Evolutionary conservation across 1,284 basidiomycete genomes (phyloP).

Genomic region (Cryptococcus sp.): DNA sequence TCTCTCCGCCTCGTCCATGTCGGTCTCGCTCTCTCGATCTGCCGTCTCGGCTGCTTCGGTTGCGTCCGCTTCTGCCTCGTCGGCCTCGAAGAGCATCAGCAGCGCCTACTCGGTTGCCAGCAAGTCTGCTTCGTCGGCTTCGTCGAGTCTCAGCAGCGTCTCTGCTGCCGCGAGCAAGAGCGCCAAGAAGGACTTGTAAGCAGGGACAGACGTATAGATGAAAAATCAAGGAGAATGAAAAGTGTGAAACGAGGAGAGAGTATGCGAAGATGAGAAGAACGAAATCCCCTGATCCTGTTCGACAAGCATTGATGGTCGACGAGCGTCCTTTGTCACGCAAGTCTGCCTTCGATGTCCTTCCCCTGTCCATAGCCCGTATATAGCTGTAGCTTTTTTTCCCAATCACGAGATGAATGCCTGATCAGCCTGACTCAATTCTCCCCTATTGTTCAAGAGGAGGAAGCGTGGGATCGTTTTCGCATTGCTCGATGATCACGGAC

Average conservation of each 20-base stretch:
- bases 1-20: slow-evolving; percentile 27
- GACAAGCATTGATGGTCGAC: too few relatives aligned
- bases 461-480: too few relatives aligned
- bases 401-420: neutral
- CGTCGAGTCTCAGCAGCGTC: slow-evolving; percentile 25
- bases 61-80: slow-evolving; percentile 30
- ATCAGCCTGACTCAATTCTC: too few relatives aligned
- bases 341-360: too few relatives aligned
- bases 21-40: slow-evolving; percentile 22
- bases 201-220: neutral
- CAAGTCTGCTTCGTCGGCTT: slow-evolving; percentile 31
- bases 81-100: slow-evolving; percentile 19
- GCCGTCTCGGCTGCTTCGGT: slow-evolving; percentile 31
- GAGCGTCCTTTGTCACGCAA: too few relatives aligned
- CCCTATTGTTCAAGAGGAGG: too few relatives aligned
- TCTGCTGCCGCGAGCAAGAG: slow-evolving; percentile 24
- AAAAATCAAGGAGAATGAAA: neutral
- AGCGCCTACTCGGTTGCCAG: slow-evolving; percentile 49
- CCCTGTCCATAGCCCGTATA: neutral
- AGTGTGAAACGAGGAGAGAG: neutral
- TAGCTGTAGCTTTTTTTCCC: too few relatives aligned
- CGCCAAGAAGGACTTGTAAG: slow-evolving; percentile 35
- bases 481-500: too few relatives aligned
- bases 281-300: neutral
- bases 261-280: neutral